Percentiles rank a stretch among this genome's conserved stretches.
These are phyloP conservation scores for Lasiosphaeria hispida DNA, from an alignment of 495 filamentous ascomycete species.

Conservation along the genomic window DNA sequence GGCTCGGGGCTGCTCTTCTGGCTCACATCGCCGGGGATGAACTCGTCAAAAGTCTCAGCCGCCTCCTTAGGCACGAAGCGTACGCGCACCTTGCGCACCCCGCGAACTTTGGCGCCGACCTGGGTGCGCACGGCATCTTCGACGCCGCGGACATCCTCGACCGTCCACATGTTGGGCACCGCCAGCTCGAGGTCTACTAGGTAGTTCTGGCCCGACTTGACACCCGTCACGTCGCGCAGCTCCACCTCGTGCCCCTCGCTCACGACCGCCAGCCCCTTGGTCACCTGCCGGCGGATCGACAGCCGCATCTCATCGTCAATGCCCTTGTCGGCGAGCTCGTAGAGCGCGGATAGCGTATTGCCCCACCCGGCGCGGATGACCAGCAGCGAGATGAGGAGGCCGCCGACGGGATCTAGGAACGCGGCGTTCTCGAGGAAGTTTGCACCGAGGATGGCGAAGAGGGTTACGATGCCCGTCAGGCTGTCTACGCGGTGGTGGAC, in stretches of 20 bases:
- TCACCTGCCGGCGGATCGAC: constrained; percentile 62
- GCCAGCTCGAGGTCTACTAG: constrained; percentile 82
- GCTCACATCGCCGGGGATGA: constrained; percentile 66
- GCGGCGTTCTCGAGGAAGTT: constrained; percentile 77
- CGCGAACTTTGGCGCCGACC: constrained; percentile 72
- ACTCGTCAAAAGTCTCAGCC: constrained; percentile 68
- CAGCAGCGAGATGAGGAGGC: constrained; percentile 85
- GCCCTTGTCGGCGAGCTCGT: constrained; percentile 85
- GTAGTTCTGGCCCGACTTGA: constrained; percentile 95
- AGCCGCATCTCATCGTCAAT: constrained; percentile 78
- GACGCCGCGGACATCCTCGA: constrained; percentile 63
- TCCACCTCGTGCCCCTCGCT: constrained; percentile 52
- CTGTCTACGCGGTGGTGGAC: constrained; percentile 96
- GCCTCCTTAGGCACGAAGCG: constrained; percentile 71
- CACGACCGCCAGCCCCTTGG: constrained; percentile 54
- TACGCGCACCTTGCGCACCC: constrained; percentile 75
- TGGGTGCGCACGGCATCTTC: constrained; percentile 69
- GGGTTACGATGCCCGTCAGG: constrained; percentile 87
- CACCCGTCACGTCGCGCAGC: constrained; percentile 69
- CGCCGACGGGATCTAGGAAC: constrained; percentile 95
- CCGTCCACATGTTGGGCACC: constrained; percentile 68
- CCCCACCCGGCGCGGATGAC: constrained; percentile 86
- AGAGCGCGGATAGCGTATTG: constrained; percentile 76
- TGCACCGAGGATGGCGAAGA: constrained; percentile 83
- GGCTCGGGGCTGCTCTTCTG: constrained; percentile 64